Base-by-base conservation (phyloP, 2,329 filamentous ascomycete species). In the Cercospora zeina region DNA sequence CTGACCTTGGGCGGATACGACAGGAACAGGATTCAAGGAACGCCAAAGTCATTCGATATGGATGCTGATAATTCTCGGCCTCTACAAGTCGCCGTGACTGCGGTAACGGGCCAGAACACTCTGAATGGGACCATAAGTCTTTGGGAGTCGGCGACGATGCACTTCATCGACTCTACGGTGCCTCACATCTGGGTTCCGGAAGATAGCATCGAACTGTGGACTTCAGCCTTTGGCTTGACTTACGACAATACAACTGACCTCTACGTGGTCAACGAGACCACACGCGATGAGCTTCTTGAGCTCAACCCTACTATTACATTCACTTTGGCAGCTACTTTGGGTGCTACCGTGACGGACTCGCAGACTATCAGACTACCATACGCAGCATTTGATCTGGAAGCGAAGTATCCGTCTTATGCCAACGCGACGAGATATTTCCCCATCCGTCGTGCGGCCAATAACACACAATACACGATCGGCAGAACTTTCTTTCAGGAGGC, bases 101-200 rank as follows among this genome's bases (percentile, higher is more conserved):
- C 31, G 1, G 42, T 53, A 4, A 47, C 51, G 3, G 56, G 39
- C 6, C 33, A 59, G 34, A 56, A 57, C 51, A 56, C 56, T 19
- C 49, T 55, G n/a, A 27, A 58, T 14, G 59, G 62, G 13, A 59
- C 55, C 4, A 50, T 39, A 4, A 54, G n/a, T 10, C 51, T 60
- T 0, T 50, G 54, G 34, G 56, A 42, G 19, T 24, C 36, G 1
- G 45, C 54, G 5, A 54, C 59, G 9, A 54, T 59, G 49, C 49
- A 53, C 34, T 45, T 55, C 19, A 69, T 79, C 24, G 76, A 79
- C 66, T 77, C 77, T 2, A 75, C 76, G 1, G 72, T 78, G 2
- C 68, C 77, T 1, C 71, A 78, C 27, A 67, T 80, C 2, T 79
- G 77, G 76, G 69, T 80, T 1, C 78, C 78, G 1, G 36, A 62